Conservation (phyloP, 331 rosid species). For the Pyrus hybrid region DNA sequence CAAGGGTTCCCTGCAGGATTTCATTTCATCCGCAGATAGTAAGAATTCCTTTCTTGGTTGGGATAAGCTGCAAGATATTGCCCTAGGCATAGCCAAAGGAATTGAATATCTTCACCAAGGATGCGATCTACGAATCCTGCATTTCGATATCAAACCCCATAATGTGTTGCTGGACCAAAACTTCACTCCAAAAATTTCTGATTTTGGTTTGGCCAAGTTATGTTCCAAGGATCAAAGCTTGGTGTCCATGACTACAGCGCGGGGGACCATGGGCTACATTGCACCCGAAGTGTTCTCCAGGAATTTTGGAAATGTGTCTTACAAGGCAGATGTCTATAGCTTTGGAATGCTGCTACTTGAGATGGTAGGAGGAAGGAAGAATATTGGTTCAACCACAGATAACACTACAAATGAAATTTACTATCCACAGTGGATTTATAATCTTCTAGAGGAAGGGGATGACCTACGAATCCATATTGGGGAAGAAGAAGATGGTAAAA, state of each 20-base stretch:
- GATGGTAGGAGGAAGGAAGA: too few species aligned
- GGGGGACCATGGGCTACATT: background rate
- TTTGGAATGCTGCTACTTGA: too few species aligned
- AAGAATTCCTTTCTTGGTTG: background rate
- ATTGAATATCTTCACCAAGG: background rate
- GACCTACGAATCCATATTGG: background rate
- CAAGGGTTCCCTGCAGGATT: too few species aligned
- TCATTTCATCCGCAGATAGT: background rate
- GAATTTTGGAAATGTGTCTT: too few species aligned
- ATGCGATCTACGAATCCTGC: background rate
- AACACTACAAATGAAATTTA: too few species aligned
- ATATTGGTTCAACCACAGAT: too few species aligned
- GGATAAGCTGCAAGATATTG: background rate
- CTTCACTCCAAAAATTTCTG: background rate
- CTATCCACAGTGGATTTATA: too few species aligned
- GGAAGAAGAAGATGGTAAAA: background rate
- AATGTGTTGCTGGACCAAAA: background rate
- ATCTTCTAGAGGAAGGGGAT: background rate
- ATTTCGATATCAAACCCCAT: background rate
- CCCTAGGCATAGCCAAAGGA: too few species aligned
- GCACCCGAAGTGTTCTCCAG: too few species aligned
- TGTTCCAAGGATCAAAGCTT: conserved; percentile 1
- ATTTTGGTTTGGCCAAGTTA: conserved; percentile 3
- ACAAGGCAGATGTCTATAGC: too few species aligned
- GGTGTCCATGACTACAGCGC: background rate